Base-by-base conservation (phyloP, 129 eudicot genomes). In the Solidago caesia region DNA sequence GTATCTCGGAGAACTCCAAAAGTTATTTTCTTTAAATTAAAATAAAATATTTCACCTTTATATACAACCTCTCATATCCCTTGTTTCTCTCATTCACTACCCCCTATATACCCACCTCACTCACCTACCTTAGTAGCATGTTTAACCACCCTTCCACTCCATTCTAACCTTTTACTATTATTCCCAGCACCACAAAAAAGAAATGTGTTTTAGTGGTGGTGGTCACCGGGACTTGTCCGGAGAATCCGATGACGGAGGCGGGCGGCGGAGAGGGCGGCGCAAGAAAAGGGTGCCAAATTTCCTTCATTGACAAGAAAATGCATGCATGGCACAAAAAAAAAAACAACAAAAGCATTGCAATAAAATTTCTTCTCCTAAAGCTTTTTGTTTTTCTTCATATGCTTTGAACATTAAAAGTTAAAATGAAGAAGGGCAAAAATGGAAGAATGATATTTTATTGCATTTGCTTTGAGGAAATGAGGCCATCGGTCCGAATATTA, bases 401-500 rank as follows among this genome's bases (percentile, higher is more conserved):
- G 67, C 14, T 79, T 79, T 33, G 7, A 47, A 25, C 15, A 45
- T n/a, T 15, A 65, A 33, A 33, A 68, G 47, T 11, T 8, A 15
- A 44, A 44, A 33, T 12, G 67, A 71, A 58, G 75, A 78, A 64
- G 78, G 78, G 78, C 66, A 45, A 64, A 72, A 65, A 27, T 2
- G 74, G 78, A 72, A 79, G 74, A 65, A 67, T 9, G 45, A 45
- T 44, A 45, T 45, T 72, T 12, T 33, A 16, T 72, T 79, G 74
- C 82, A 79, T 53, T 14, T 72, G 78, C 78, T 64, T 72, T 56
- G 78, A 79, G 82, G 82, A 72, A 72, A 26, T 79, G 82, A 79
- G 82, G 82, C 82, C 82, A 79, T 15, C 69, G 82, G 82, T 79
- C 78, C 82, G 82, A 65, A 45, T 79, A 55, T 15, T 21, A 21